Conservation (phyloP, 352 stramenopile genomes). For the Achlya hypogyna region DNA sequence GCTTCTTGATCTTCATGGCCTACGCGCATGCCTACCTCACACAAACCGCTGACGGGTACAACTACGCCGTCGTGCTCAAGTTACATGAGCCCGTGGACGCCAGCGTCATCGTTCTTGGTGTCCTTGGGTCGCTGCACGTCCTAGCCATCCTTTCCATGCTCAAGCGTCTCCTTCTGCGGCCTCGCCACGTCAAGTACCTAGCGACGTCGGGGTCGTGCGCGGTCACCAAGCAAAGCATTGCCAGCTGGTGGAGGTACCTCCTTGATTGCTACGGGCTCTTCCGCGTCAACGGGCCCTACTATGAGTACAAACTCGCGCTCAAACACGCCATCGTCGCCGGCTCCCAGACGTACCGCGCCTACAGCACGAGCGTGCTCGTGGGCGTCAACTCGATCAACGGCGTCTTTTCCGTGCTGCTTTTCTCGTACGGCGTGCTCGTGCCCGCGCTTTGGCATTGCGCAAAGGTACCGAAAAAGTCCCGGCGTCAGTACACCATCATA, state of each 20-base stretch:
- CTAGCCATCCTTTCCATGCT: not conserved
- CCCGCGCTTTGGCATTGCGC: not conserved
- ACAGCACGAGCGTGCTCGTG: constrained; percentile 18
- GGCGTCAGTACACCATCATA: not conserved
- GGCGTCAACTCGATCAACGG: constrained; percentile 20
- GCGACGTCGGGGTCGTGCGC: not conserved
- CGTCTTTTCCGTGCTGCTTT: constrained; percentile 17
- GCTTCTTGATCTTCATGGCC: not conserved
- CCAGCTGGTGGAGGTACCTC: not conserved
- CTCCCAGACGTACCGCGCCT: constrained; percentile 19
- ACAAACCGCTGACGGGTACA: not conserved
- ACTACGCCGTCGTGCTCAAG: not conserved
- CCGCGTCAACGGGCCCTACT: not conserved
- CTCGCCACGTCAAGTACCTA: not conserved
- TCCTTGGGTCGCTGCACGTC: not conserved
- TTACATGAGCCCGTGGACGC: not conserved
- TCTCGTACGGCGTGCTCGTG: not conserved
- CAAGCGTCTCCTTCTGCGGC: not conserved
- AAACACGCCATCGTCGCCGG: constrained; percentile 4
- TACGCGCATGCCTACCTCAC: not conserved
- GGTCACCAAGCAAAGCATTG: too few species aligned
- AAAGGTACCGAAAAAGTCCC: not conserved
- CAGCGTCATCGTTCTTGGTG: not conserved
- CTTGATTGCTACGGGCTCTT: not conserved
- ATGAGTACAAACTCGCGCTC: not conserved